Evolutionary conservation across 1,139 yeast genomes (phyloP).

Genomic region (Yamadazyma friedrichii): DNA sequence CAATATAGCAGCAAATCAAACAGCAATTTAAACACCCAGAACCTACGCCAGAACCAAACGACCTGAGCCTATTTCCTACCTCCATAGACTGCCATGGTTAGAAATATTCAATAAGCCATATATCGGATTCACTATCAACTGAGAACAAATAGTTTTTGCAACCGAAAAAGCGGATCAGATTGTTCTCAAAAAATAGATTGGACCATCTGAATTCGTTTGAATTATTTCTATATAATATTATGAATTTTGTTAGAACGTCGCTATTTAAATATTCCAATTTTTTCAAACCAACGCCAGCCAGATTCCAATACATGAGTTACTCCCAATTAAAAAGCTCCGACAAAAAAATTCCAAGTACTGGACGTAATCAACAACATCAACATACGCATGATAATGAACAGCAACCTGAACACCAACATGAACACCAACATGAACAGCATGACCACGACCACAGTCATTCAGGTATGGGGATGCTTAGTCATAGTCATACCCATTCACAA

Average conservation of each 20-base stretch:
- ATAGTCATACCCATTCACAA: constrained; percentile 24
- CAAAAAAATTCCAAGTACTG: neutral
- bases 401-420: constrained; percentile 1
- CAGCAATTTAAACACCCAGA: too few species aligned
- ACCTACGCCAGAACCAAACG: too few species aligned
- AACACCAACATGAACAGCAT: neutral
- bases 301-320: neutral
- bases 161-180: constrained; percentile 4
- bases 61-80: too few species aligned
- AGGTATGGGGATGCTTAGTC: constrained; percentile 14
- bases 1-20: too few species aligned
- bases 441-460: constrained; percentile 11
- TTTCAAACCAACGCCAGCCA: neutral
- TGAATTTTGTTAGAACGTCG: constrained; percentile 4
- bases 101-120: too few species aligned
- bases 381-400: neutral
- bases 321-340: neutral
- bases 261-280: constrained; percentile 1
- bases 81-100: too few species aligned
- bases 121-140: neutral
- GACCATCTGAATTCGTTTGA: neutral
- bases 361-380: neutral
- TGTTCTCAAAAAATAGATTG: neutral
- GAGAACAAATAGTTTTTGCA: constrained; percentile 2
- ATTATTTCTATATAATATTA: neutral